Base-by-base conservation (phyloP, 1,139 yeast species). In the Diutina pseudorugosa region DNA sequence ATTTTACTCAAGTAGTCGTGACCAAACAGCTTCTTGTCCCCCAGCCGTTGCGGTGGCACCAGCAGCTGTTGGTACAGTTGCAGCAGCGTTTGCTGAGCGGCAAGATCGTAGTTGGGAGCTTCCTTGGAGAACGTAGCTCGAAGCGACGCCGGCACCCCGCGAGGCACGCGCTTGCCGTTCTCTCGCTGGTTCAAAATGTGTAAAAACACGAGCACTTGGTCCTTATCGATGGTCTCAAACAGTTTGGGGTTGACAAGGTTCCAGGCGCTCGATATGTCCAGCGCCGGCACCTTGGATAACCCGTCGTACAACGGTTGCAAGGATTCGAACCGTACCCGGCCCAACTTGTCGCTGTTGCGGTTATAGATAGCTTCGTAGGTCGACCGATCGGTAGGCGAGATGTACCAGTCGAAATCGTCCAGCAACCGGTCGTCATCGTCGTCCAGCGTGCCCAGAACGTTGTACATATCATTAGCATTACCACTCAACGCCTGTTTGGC, bases 191-290 rank as follows among this genome's bases (percentile, higher is more conserved):
- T 89, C 61, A 93, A 75, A 59, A 91, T 89, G 68, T 93, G 98
- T 59, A 93, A 73, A 59, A 88, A 90, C 41, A 88, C 95, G 59
- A 90, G 71, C 27, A 90, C 83, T 65, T 94, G 98, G 67, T 93
- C 98, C 61, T 86, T 89, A 66, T 91, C 98, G 57, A 93, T 89
- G 16, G 95, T 84, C 62, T 85, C 90, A 53, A 82, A 80, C 50
- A 85, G 82, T 61, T 86, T 85, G 5, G 98, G 98, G 62, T 93
- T 93, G 51, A 94, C 95, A 55, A 93, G 72, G 64, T 88, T 89
- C 98, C 98, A 93, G 1, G 97, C 96, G 36, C 88, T 83, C 33
- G 91, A 81, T n/a, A 91, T 76, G 64, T 91, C 98, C 12, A 91
- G 78, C 51, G 81, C 78, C 12, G 97, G 96, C 12, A 93, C 89